phyloP scores from a whole-genome alignment of 192 early-diverging fungal species.

The Paraglomus brasilianum region DNA sequence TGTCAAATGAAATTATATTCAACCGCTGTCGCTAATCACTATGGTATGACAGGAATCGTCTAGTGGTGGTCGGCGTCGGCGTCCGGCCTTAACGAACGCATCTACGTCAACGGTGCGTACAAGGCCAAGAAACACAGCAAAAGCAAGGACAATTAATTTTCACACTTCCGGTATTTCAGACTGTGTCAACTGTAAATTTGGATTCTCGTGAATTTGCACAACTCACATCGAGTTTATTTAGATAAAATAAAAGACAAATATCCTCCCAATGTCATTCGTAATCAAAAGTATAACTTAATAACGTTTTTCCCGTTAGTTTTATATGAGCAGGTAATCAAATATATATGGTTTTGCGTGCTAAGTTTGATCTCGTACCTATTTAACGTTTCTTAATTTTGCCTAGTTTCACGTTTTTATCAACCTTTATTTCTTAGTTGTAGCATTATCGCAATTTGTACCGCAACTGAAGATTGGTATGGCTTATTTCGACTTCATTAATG shows the following conservation, averaged over 20 bases:
- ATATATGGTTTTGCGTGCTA: neutral
- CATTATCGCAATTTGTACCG: slow-evolving; percentile 89
- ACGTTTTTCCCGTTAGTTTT: slow-evolving; percentile 80
- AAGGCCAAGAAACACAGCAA: slow-evolving; percentile 12
- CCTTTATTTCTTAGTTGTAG: slow-evolving; percentile 90
- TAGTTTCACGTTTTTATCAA: slow-evolving; percentile 97
- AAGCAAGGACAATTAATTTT: slow-evolving; percentile 50
- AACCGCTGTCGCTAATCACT: no score
- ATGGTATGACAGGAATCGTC: no score
- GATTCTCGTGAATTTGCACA: neutral
- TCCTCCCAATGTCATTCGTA: slow-evolving; percentile 79
- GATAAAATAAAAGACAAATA: slow-evolving; percentile 56
- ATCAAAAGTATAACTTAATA: slow-evolving; percentile 84
- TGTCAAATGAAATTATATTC: no score
- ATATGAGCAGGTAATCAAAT: slow-evolving; percentile 65
- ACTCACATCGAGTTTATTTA: slow-evolving; percentile 25
- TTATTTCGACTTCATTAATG: neutral
- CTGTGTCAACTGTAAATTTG: neutral
- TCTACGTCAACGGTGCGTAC: neutral
- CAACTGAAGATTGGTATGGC: slow-evolving; percentile 72
- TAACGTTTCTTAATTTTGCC: neutral
- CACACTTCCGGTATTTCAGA: slow-evolving; percentile 39
- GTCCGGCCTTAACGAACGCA: no score
- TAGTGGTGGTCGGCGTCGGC: no score
- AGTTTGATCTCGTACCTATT: slow-evolving; percentile 3